A percentile compares a stretch with the other conserved stretches of the same genome.
These are phyloP conservation scores for Synchytrium microbalum DNA, from an alignment of 371 early-diverging fungal genomes.

Conservation along the genomic window DNA sequence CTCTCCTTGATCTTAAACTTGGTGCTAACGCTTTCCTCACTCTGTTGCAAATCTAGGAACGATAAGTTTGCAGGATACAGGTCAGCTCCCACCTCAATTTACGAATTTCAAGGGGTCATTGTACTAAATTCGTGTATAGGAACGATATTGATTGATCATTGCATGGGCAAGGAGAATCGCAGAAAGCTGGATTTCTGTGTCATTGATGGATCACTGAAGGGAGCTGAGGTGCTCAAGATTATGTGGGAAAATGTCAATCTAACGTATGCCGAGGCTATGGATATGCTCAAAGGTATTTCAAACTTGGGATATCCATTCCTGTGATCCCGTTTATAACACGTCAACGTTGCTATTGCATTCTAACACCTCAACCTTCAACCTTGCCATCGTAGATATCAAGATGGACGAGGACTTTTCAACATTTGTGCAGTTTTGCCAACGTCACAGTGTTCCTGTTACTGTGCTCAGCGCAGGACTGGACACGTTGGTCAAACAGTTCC, in stretches of 20 bases:
- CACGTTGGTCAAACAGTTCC: constrained; percentile 5
- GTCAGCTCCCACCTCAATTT: too few relatives aligned
- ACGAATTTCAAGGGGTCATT: neutral
- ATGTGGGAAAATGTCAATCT: constrained; percentile 56
- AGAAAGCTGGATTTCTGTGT: constrained; percentile 25
- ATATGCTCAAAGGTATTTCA: constrained; percentile 44
- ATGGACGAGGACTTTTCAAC: too few relatives aligned
- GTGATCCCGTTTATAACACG: constrained; percentile 15
- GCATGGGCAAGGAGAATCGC: constrained; percentile 25
- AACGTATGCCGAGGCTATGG: constrained; percentile 53
- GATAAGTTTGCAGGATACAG: too few relatives aligned
- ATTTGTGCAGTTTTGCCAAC: too few relatives aligned
- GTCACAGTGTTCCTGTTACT: too few relatives aligned
- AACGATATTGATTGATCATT: constrained; percentile 25
- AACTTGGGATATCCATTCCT: constrained; percentile 25
- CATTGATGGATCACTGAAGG: constrained; percentile 27
- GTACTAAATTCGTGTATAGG: constrained; percentile 27
- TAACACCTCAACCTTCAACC: too few relatives aligned
- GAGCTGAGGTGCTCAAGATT: constrained; percentile 27
- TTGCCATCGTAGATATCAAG: too few relatives aligned
- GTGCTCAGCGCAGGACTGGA: too few relatives aligned
- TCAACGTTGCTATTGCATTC: neutral
- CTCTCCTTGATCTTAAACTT: constrained; percentile 2
- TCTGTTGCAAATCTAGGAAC: too few relatives aligned
- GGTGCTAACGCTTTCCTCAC: too few relatives aligned